These are phyloP conservation scores for Xylaria castorea DNA, from an alignment of 495 filamentous ascomycete genomes.

Conservation along the genomic window DNA sequence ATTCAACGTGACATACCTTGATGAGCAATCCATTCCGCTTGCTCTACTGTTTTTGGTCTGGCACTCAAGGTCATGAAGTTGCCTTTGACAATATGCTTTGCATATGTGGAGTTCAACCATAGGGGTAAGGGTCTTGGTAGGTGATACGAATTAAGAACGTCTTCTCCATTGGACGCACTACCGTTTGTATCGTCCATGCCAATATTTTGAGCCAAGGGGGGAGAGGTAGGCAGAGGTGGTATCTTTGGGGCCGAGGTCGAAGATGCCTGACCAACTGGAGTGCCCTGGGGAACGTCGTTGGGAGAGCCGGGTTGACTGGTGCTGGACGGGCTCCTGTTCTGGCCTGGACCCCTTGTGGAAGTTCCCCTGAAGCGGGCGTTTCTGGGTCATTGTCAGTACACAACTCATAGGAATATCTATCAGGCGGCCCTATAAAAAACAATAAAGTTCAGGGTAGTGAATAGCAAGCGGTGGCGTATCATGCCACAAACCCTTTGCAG, in stretches of 20 bases:
- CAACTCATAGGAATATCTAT: neutral
- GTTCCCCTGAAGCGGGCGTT: conserved; percentile 57
- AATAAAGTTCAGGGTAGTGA: neutral
- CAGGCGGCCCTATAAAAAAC: neutral
- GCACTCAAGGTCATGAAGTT: conserved; percentile 96
- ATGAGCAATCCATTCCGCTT: conserved; percentile 93
- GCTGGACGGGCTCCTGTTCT: conserved; percentile 49
- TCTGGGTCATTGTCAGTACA: conserved; percentile 32
- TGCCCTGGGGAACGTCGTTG: conserved; percentile 49
- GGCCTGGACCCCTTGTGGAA: conserved; percentile 48
- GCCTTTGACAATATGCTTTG: conserved; percentile 87
- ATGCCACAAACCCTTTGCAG: neutral
- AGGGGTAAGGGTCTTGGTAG: conserved; percentile 56
- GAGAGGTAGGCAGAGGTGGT: conserved; percentile 65
- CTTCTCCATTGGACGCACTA: conserved; percentile 58
- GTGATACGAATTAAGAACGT: conserved; percentile 55
- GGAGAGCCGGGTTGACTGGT: conserved; percentile 49
- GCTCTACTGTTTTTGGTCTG: conserved; percentile 85
- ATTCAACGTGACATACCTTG: conserved; percentile 68
- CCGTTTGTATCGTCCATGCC: conserved; percentile 53
- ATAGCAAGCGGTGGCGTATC: neutral
- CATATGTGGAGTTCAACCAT: conserved; percentile 80
- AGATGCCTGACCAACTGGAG: conserved; percentile 55
- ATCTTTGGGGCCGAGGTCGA: conserved; percentile 58
- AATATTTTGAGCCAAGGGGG: conserved; percentile 59